These are phyloP conservation scores for Hansenula sp. DNA, from an alignment of 1,139 yeast genomes.

Conservation along the genomic window DNA sequence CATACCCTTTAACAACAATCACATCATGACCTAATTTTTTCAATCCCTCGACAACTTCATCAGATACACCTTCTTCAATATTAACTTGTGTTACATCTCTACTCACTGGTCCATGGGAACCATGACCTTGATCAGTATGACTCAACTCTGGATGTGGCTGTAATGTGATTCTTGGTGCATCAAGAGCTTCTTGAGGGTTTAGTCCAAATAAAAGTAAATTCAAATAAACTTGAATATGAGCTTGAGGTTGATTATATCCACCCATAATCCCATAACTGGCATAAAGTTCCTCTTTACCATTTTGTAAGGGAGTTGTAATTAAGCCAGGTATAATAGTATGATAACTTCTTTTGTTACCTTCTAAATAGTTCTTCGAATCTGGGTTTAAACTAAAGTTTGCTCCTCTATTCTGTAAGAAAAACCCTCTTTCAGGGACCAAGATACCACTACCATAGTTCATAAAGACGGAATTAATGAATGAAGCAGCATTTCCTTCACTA, in stretches of 20 bases:
- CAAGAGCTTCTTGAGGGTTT: slow-evolving; percentile 72
- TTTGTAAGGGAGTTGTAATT: slow-evolving; percentile 45
- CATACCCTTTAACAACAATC: slow-evolving; percentile 39
- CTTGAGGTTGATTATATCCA: slow-evolving; percentile 85
- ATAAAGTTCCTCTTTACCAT: slow-evolving; percentile 41
- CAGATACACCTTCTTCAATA: slow-evolving; percentile 61
- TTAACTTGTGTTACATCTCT: slow-evolving; percentile 56
- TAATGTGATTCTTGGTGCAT: slow-evolving; percentile 71
- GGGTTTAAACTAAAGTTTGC: slow-evolving; percentile 65
- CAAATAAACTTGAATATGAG: slow-evolving; percentile 74
- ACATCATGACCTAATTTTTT: slow-evolving; percentile 56
- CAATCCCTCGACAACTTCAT: slow-evolving; percentile 40
- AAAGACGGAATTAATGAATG: slow-evolving; percentile 75
- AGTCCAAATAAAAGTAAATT: slow-evolving; percentile 62
- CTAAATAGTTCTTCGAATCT: slow-evolving; percentile 56
- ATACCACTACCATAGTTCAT: slow-evolving; percentile 72
- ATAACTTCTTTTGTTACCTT: slow-evolving; percentile 72
- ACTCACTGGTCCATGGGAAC: slow-evolving; percentile 66
- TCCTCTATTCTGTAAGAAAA: slow-evolving; percentile 74
- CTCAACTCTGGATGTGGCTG: slow-evolving; percentile 42
- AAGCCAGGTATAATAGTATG: slow-evolving; percentile 85
- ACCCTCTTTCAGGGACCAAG: slow-evolving; percentile 60
- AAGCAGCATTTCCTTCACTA: slow-evolving; percentile 73
- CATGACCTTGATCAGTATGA: slow-evolving; percentile 49
- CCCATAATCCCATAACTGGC: slow-evolving; percentile 87